A percentile compares a stretch with the other conserved stretches of the same genome.
Conservation (phyloP, 2,329 filamentous ascomycete genomes). For the Arthrobotrys iridis region DNA sequence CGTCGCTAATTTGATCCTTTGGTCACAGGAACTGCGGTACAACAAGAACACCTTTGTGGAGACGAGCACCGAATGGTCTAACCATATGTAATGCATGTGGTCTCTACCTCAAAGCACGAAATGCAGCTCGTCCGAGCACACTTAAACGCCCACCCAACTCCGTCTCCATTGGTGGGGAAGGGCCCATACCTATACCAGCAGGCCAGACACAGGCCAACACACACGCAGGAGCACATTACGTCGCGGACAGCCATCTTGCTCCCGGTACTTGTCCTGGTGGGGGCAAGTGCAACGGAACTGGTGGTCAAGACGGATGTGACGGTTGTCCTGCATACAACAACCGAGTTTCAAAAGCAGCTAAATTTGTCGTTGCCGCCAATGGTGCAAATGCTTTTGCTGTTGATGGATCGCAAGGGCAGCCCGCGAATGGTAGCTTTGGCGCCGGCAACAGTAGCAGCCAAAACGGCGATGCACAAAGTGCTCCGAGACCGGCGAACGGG, state of each 20-base stretch:
- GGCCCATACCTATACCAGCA: conserved; percentile 58
- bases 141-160: conserved; percentile 76
- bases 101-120: conserved; percentile 91
- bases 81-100: conserved; percentile 99
- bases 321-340: conserved; percentile 99
- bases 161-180: conserved; percentile 57
- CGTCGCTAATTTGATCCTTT: conserved; percentile 26
- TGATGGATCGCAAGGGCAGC: conserved; percentile 62
- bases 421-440: conserved; percentile 56
- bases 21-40: conserved; percentile 85
- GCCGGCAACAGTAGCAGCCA: conserved; percentile 58
- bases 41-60: conserved; percentile 92
- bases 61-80: conserved; percentile 87
- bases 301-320: conserved; percentile 91
- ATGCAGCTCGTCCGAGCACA: conserved; percentile 88
- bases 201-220: conserved; percentile 60
- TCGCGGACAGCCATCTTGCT: conserved; percentile 77
- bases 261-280: conserved; percentile 94
- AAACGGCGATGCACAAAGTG: conserved; percentile 59
- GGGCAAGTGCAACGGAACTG: conserved; percentile 94
- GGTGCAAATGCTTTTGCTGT: conserved; percentile 49
- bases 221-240: conserved; percentile 72
- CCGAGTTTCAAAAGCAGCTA: conserved; percentile 85
- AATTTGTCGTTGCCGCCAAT: conserved; percentile 68
- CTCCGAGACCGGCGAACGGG: conserved; percentile 55